Evolutionary conservation across 176 grass and related monocot genomes (phyloP), one percentile per base, ranked within the genome.

Genomic region (Bothriochloa decipiens): DNA sequence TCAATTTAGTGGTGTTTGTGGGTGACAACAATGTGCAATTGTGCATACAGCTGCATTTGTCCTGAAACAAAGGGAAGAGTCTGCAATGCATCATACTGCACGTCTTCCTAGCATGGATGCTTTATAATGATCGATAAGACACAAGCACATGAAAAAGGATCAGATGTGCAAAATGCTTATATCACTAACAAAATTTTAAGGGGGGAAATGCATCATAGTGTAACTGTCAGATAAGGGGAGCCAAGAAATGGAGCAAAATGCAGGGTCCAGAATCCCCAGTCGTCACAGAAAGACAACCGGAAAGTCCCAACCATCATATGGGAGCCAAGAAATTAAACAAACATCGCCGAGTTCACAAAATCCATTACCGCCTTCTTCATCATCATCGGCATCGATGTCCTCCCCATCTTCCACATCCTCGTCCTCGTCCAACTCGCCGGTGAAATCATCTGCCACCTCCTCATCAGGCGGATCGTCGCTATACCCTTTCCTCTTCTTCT

Each of bases 401-500:
- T 83, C 68, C 45, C 75, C 84, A 0, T 81, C 84, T 2, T 84
- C 79, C 17, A 74, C 75, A 7, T 49, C 69, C 3, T 52, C 85
- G 25, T 74, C 53, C 4, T 36, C 42, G 14, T 88, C 73, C 37
- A 82, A 43, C 22, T 90, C 87, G 41, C 83, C 77, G 35, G 70
- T 1, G 8, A 57, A 76, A 66, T 26, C 64, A 33, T 60, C 82
- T 0, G 13, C 7, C 17, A 14, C 26, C 10, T 65, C 84, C 49
- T 87, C 87, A 40, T 41, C 70, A 22, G 87, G 26, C 35, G 72
- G 60, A 17, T 83, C 70, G 0, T 82, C 80, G 7, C 47, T 81
- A 60, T 74, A 79, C 22, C 75, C 65, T 10, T 86, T 79, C 74
- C 29, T 72, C 63, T 73, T 91, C 86, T 91, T 93, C 73, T 81